Conservation (phyloP, 805 yeast species). For the Wickerhamomyces subpelliculosus region DNA sequence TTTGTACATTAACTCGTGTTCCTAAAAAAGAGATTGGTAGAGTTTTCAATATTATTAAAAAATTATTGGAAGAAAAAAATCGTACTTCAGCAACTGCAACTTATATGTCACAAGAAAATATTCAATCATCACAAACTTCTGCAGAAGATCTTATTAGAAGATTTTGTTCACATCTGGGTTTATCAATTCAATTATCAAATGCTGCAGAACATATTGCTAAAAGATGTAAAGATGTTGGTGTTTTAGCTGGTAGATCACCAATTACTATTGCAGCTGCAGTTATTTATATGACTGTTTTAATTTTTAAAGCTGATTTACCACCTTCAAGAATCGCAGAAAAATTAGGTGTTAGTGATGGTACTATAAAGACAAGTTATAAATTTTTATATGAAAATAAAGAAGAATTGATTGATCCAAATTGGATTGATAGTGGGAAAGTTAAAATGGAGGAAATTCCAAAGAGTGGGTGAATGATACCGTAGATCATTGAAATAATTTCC, state of each 20-base stretch:
- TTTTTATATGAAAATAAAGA: slow-evolving; percentile 69
- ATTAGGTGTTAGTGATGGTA: slow-evolving; percentile 95
- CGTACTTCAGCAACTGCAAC: slow-evolving; percentile 11
- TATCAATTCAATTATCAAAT: slow-evolving; percentile 75
- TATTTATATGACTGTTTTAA: slow-evolving; percentile 85
- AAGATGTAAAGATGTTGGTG: slow-evolving; percentile 84
- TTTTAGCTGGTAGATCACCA: slow-evolving; percentile 93
- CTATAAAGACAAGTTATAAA: slow-evolving; percentile 88
- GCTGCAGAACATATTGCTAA: slow-evolving; percentile 92
- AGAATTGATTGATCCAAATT: slow-evolving; percentile 64
- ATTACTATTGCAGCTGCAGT: slow-evolving; percentile 97
- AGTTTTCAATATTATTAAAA: slow-evolving; percentile 80
- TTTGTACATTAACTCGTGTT: slow-evolving; percentile 89
- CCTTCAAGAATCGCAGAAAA: slow-evolving; percentile 83
- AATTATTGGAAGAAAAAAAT: slow-evolving; percentile 43
- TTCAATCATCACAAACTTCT: slow-evolving; percentile 72
- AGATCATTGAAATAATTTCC: no score
- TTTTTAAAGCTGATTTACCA: slow-evolving; percentile 72
- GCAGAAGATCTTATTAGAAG: slow-evolving; percentile 95
- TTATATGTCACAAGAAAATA: slow-evolving; percentile 31
- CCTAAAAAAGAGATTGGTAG: slow-evolving; percentile 93
- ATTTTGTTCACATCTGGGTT: slow-evolving; percentile 91
- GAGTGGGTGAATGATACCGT: slow-evolving; percentile 1
- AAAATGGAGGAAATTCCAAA: slow-evolving; percentile 34
- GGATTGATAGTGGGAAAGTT: slow-evolving; percentile 67